phyloP scores from a whole-genome alignment of 2,329 filamentous ascomycete species.

The Sordariomycetes sp. region DNA sequence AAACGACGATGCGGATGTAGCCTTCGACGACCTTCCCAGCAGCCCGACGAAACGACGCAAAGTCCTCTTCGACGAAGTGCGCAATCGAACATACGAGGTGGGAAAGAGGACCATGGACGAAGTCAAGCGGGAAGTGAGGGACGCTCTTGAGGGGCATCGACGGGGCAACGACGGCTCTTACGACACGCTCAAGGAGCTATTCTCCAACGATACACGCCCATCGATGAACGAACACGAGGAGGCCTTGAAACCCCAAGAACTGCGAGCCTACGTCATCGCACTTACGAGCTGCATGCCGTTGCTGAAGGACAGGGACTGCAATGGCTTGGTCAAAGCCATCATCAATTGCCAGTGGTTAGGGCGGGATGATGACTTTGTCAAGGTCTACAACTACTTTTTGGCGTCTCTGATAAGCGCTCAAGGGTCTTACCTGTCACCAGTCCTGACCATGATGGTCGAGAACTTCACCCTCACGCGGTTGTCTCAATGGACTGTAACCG shows the following conservation, averaged over 20 bases:
- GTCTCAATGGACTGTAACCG: conserved; percentile 36
- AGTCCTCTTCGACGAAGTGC: conserved; percentile 49
- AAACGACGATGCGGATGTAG: conserved; percentile 30
- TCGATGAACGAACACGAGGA: conserved; percentile 37
- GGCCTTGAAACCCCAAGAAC: conserved; percentile 41
- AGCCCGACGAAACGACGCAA: conserved; percentile 45
- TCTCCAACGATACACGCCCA: conserved; percentile 37
- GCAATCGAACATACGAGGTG: conserved; percentile 47
- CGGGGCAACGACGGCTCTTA: conserved; percentile 51
- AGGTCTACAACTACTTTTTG: conserved; percentile 59
- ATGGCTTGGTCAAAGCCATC: conserved; percentile 47
- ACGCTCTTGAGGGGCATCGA: conserved; percentile 46
- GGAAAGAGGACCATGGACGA: conserved; percentile 42
- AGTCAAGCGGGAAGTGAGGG: conserved; percentile 44
- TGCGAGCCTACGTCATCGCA: conserved; percentile 53
- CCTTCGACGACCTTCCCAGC: conserved; percentile 25
- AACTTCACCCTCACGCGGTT: conserved; percentile 54
- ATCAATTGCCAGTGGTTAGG: conserved; percentile 57
- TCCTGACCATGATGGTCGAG: conserved; percentile 72
- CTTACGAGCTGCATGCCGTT: conserved; percentile 52
- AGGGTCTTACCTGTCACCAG: conserved; percentile 62
- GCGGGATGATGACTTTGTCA: conserved; percentile 55
- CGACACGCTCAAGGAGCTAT: conserved; percentile 50
- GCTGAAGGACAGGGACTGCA: conserved; percentile 48
- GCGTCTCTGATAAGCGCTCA: conserved; percentile 73